Base-by-base conservation (phyloP, 306 rosid genomes). In the Comarum palustre region DNA sequence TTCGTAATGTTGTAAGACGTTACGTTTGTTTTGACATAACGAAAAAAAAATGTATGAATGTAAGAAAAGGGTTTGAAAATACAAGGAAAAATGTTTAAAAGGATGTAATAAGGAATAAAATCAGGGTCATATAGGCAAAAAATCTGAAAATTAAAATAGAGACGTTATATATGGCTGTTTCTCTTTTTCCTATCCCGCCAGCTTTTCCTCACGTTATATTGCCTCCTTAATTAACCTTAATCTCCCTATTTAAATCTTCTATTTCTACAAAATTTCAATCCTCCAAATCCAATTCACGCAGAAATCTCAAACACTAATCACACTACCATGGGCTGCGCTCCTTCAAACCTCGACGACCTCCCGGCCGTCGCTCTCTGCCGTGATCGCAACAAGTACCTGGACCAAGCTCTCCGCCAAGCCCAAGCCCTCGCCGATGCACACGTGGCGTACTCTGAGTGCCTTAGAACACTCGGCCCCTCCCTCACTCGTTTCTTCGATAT, bases 291-390 rank as follows among this genome's bases (percentile, higher is more conserved):
- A 69, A 48, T 51, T 11, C 63, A 15, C 63, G 8, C 47, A 24
- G 5, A 48, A 69, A 50, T 34, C 50, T 51, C 48, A 50, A 16
- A 25, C 62, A 27, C 43, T 14, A 27, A 52, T 2, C 31, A 46
- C 39, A 8, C 3, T 60, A 12, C 39, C 50, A 92, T 89, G 97
- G 98, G 97, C 42, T 93, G 97, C 80, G 81, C 89, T 71, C 39
- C 70, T 81, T 93, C 97, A 9, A 87, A 58, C 57, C 86, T 91
- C 31, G 87, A 89, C 11, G 79, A 80, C 29, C 87, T 87, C 10
- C 98, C 96, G 24, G 90, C 90, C 22, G 97, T 93, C 79, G 74
- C 89, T 41, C 51, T 93, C 2, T 91, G 98, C 86, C 96, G 94
- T 10, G 96, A 93, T 71, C 97, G 98, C 43, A 89, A 89, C 87